Percentiles rank a stretch among this genome's conserved stretches.
These are phyloP conservation scores for Pilasporangium apinafurcum DNA, from an alignment of 352 stramenopile species.

Conservation along the genomic window DNA sequence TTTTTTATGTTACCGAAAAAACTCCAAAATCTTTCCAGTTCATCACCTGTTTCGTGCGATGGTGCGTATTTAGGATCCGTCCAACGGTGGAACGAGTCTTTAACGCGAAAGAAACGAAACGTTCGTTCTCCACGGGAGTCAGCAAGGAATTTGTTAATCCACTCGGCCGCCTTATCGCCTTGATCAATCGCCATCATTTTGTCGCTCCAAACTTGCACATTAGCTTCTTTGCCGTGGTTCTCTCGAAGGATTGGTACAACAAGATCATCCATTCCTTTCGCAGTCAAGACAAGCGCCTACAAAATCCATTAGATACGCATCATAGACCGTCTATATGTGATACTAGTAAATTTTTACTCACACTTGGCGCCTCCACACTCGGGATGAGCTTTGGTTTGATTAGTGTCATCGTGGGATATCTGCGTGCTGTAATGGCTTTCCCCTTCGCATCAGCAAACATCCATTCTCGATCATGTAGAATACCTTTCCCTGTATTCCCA, in stretches of 20 bases:
- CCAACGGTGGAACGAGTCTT: slow-evolving; percentile 45
- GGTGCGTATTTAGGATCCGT: slow-evolving; percentile 60
- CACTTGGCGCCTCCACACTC: slow-evolving; percentile 31
- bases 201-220: slow-evolving; percentile 59
- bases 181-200: slow-evolving; percentile 52
- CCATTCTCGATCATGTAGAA: slow-evolving; percentile 71
- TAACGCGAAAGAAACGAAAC: slow-evolving; percentile 52
- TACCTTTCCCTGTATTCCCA: slow-evolving; percentile 38
- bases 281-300: slow-evolving; percentile 49
- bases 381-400: slow-evolving; percentile 51
- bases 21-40: no score
- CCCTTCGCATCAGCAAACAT: slow-evolving; percentile 62
- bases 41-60: slow-evolving; percentile 41
- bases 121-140: slow-evolving; percentile 21
- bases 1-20: no score
- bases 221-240: slow-evolving; percentile 15
- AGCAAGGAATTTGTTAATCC: slow-evolving; percentile 51
- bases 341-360: slow-evolving; percentile 4
- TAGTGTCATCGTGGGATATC: slow-evolving; percentile 57
- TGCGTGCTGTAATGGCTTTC: slow-evolving; percentile 69
- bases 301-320: not conserved
- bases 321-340: no score
- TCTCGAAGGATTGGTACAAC: slow-evolving; percentile 43
- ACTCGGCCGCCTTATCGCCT: slow-evolving; percentile 45
- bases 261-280: slow-evolving; percentile 50